phyloP scores from a whole-genome alignment of 2,329 filamentous ascomycete genomes.

The Cordyceps farinosa region DNA sequence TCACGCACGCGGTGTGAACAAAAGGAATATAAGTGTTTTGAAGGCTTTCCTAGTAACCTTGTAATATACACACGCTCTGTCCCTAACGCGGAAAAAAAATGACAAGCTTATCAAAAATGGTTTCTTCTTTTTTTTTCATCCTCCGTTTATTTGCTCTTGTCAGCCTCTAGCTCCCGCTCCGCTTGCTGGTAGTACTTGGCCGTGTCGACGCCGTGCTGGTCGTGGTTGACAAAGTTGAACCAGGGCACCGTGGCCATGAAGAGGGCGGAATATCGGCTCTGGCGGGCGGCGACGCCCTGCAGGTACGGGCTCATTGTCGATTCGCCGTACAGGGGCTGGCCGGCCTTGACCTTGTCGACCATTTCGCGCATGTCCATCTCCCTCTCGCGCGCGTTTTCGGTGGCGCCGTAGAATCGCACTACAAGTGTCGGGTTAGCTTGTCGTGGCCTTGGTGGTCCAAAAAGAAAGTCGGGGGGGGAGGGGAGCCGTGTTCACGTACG shows the following conservation, averaged over 20 bases:
- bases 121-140: neutral
- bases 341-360: slow-evolving; percentile 92
- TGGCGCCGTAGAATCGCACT: slow-evolving; percentile 96
- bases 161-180: slow-evolving; percentile 86
- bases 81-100: slow-evolving; percentile 7
- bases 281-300: slow-evolving; percentile 87
- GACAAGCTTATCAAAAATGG: neutral
- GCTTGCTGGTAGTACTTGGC: slow-evolving; percentile 98
- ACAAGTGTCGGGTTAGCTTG: slow-evolving; percentile 4
- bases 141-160: slow-evolving; percentile 36
- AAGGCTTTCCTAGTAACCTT: slow-evolving; percentile 1
- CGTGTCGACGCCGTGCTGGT: slow-evolving; percentile 92
- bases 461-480: neutral
- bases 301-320: slow-evolving; percentile 78
- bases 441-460: neutral
- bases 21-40: slow-evolving; percentile 10
- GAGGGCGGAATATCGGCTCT: slow-evolving; percentile 85
- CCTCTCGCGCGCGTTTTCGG: slow-evolving; percentile 85
- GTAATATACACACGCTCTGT: slow-evolving; percentile 18
- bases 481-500: slow-evolving; percentile 52
- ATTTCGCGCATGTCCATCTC: slow-evolving; percentile 98
- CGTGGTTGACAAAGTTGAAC: slow-evolving; percentile 99
- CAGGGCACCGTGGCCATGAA: slow-evolving; percentile 84
- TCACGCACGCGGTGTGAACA: neutral
- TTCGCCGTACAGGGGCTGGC: slow-evolving; percentile 83